phyloP scores from a whole-genome alignment of 2,329 filamentous ascomycete genomes.

The Chaetothyriales sp. region DNA sequence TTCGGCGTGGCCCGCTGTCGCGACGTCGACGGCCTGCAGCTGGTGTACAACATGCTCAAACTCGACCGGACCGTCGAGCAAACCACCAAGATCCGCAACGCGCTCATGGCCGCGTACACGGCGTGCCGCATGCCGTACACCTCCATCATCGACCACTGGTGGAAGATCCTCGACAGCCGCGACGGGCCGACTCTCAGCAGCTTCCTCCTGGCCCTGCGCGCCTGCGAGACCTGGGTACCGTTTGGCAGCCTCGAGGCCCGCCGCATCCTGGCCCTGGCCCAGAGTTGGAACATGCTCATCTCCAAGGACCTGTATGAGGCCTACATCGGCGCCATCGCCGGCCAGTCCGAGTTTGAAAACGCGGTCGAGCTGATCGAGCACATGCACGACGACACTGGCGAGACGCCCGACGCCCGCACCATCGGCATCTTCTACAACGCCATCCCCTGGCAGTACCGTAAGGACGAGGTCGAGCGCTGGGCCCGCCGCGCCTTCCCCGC shows the following conservation, averaged over 20 bases:
- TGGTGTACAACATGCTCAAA: conserved; percentile 87
- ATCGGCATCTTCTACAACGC: conserved; percentile 66
- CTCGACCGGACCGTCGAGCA: conserved; percentile 68
- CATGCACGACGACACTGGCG: conserved; percentile 53
- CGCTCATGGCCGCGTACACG: conserved; percentile 74
- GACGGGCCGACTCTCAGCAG: conserved; percentile 78
- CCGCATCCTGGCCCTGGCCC: conserved; percentile 45
- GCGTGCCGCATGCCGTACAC: conserved; percentile 48
- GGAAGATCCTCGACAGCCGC: conserved; percentile 62
- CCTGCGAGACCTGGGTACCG: conserved; percentile 50
- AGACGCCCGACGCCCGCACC: conserved; percentile 53
- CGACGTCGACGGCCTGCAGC: conserved; percentile 53
- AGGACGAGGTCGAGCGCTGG: conserved; percentile 62
- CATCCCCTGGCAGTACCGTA: conserved; percentile 50
- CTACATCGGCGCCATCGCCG: conserved; percentile 64
- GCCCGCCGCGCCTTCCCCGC: conserved; percentile 53
- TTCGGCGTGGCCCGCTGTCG: conserved; percentile 53
- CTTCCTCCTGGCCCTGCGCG: conserved; percentile 66
- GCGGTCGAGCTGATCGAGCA: conserved; percentile 52
- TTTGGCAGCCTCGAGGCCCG: conserved; percentile 31
- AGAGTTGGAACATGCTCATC: conserved; percentile 60
- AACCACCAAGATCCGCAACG: conserved; percentile 64
- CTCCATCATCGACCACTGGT: conserved; percentile 65
- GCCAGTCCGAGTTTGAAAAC: conserved; percentile 56
- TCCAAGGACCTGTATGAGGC: conserved; percentile 59